Percentiles rank a stretch among this genome's conserved stretches.
Evolutionary conservation across 192 early-diverging fungal genomes (phyloP).

Genomic region (Entrophospora sp.): DNA sequence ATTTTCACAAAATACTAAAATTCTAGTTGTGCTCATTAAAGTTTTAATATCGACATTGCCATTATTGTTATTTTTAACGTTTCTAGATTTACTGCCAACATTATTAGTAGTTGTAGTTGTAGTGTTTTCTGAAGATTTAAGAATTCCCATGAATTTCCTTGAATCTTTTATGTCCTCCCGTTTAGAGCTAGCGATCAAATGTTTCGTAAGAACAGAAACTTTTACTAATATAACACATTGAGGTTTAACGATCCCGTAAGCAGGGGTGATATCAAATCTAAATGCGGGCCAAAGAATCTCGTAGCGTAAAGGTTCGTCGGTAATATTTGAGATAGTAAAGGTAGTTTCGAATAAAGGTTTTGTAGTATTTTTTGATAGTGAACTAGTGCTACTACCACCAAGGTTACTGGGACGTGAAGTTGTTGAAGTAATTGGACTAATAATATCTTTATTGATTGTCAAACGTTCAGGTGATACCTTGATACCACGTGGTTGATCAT

Average conservation of each 20-base stretch:
- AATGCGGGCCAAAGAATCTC: constrained; percentile 22
- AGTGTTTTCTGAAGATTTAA: constrained; percentile 8
- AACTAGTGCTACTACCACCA: constrained; percentile 12
- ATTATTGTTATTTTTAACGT: too few relatives aligned
- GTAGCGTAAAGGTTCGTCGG: constrained; percentile 1
- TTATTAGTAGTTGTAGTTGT: too few relatives aligned
- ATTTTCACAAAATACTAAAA: constrained; percentile 19
- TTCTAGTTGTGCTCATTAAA: constrained; percentile 11
- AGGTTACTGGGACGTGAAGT: constrained; percentile 4
- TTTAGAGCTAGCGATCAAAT: constrained; percentile 10
- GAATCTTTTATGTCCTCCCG: constrained; percentile 12
- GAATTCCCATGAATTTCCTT: constrained; percentile 14
- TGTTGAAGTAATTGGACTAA: not conserved
- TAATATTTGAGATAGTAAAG: constrained; percentile 19
- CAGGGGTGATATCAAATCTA: constrained; percentile 15
- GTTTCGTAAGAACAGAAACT: constrained; percentile 18
- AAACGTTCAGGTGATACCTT: constrained; percentile 19
- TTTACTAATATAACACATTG: constrained; percentile 7
- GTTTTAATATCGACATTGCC: not conserved
- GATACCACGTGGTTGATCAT: constrained; percentile 14
- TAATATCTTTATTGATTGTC: not conserved
- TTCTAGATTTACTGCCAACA: too few relatives aligned
- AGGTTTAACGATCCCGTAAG: constrained; percentile 14
- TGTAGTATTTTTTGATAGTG: constrained; percentile 18
- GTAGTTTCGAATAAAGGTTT: constrained; percentile 21